Evolutionary conservation across 805 yeast genomes (phyloP), one percentile per base, ranked within the genome.

Genomic region (Suhomyces sp.): DNA sequence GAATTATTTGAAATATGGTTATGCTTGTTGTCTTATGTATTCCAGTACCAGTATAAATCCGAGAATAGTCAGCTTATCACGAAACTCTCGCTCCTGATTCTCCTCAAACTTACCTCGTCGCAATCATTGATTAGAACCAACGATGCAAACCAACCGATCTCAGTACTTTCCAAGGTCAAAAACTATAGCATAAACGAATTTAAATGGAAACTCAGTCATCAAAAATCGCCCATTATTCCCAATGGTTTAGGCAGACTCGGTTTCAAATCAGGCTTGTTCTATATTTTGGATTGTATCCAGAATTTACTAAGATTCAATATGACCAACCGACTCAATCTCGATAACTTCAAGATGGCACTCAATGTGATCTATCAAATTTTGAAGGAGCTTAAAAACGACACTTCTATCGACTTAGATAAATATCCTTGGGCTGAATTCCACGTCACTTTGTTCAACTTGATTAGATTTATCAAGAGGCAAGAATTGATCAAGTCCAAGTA

Each of bases 151-250:
- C 35, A 48, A 26, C 49, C 51, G 13, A 24, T 44, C 3, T 19
- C 22, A 23, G n/a, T 46, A 13, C 23, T 54, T 5, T 56, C 57
- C 9, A 47, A 54, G 8, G 41, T 59, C 3, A 54, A 55, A 22
- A 26, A 59, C 6, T 61, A 54, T 33, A 55, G 61, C 23, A 64
- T 66, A 51, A 67, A 76, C 48, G 79, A 74, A 52, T 66, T 65
- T 60, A 67, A 67, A 50, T 76, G 77, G 76, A 76, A 75, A 56
- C 57, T 75, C 42, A 72, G 76, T 35, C 80, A 73, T 52, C 79
- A 76, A 50, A 64, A 61, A 48, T 50, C 57, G 12, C 78, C 79
- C 1, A 49, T 69, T 9, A 57, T 76, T 3, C 75, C 76, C 10
- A 54, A 57, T 41, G 62, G 61, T 52, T 17, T 53, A 1, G 63